A percentile compares a stretch with the other conserved stretches of the same genome.
phyloP scores from a whole-genome alignment of 495 filamentous ascomycete genomes.

The Neurospora intermedia region DNA sequence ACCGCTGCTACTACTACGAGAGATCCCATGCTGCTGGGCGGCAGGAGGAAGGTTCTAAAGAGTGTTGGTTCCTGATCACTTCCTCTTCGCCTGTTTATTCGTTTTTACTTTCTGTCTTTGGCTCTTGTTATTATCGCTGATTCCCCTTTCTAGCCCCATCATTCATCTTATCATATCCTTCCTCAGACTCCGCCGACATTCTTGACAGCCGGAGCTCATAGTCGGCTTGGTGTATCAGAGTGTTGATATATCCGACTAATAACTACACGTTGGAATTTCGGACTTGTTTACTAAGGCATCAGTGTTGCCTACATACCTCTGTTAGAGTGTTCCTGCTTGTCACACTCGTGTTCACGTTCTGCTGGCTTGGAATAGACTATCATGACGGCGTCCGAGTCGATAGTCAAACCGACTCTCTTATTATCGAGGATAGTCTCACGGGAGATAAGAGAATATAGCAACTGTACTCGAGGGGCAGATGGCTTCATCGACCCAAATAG shows the following conservation, averaged over 20 bases:
- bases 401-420: not conserved
- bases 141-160: not conserved
- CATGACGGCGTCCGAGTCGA: not conserved
- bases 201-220: not conserved
- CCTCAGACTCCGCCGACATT: not conserved
- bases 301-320: not conserved
- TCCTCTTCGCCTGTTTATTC: not conserved
- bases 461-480: conserved; percentile 6
- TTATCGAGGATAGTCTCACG: not conserved
- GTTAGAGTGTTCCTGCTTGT: not conserved
- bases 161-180: not conserved
- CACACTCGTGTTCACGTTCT: not conserved
- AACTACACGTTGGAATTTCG: not conserved
- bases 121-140: not conserved
- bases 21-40: not conserved
- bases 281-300: not conserved
- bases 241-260: not conserved
- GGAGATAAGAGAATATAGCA: not conserved
- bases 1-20: not conserved
- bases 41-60: not conserved
- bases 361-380: not conserved
- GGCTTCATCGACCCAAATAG: conserved; percentile 25
- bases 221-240: not conserved
- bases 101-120: not conserved
- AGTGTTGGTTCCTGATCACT: not conserved